phyloP scores from a whole-genome alignment of 192 early-diverging fungal genomes.

The Gonapodya prolifera region DNA sequence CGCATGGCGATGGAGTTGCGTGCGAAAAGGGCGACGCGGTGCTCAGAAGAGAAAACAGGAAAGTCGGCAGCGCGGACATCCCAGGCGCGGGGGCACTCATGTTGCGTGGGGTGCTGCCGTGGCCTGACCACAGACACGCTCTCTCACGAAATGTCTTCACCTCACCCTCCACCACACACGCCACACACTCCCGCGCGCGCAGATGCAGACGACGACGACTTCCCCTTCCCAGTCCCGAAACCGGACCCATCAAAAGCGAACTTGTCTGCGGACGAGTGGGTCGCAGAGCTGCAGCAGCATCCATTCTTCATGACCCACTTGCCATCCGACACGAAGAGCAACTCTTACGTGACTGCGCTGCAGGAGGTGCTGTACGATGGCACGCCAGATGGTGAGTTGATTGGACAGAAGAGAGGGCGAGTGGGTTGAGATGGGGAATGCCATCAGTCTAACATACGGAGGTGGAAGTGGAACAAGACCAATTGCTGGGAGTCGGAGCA shows the following conservation, averaged over 20 bases:
- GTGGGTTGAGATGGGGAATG: no score
- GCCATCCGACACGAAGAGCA: slow-evolving; percentile 50
- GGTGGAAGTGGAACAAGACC: no score
- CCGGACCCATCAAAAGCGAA: background rate
- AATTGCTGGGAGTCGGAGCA: no score
- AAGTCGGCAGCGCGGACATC: no score
- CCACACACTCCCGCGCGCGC: background rate
- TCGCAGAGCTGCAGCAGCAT: slow-evolving; percentile 51
- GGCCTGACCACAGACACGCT: background rate
- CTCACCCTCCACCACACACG: background rate
- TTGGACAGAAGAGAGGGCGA: background rate
- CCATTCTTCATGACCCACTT: slow-evolving; percentile 89
- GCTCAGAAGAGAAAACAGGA: no score
- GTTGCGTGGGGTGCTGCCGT: no score
- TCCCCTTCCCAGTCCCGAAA: background rate
- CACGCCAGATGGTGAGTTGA: slow-evolving; percentile 64
- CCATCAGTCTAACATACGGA: no score
- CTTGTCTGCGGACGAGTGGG: slow-evolving; percentile 26
- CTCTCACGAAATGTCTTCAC: background rate
- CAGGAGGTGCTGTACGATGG: slow-evolving; percentile 82
- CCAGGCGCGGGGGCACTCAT: no score
- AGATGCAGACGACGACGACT: background rate
- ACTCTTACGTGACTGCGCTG: slow-evolving; percentile 64
- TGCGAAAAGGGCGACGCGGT: no score
- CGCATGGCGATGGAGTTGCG: no score